Conservation (phyloP, 495 filamentous ascomycete species). For the Penicillium bovifimosum region DNA sequence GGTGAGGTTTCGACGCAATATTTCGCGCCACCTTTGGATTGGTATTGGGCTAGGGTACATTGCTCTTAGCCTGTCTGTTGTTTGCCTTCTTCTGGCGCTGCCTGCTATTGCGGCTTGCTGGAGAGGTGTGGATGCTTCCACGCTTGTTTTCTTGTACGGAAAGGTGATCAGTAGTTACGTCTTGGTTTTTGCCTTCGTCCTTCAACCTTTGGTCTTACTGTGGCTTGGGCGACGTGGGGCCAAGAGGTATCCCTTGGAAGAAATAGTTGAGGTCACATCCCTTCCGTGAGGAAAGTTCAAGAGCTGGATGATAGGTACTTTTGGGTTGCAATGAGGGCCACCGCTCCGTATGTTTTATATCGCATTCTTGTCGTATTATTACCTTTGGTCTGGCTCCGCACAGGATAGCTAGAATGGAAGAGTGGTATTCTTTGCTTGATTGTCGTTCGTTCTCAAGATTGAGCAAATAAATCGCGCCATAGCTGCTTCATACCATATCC, state of each 20-base stretch:
- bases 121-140: neutral
- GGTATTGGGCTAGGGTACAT: neutral
- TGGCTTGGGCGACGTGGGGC: neutral
- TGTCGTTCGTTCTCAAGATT: slow-evolving; percentile 9
- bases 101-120: neutral
- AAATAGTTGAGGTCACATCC: neutral
- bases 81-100: neutral
- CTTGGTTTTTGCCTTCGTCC: neutral
- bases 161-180: too few relatives aligned
- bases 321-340: too few relatives aligned
- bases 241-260: too few relatives aligned
- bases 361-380: neutral
- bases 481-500: slow-evolving; percentile 81
- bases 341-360: neutral
- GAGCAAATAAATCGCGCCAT: slow-evolving; percentile 74
- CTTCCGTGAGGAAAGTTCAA: neutral
- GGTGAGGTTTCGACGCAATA: too few relatives aligned
- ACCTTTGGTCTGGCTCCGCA: neutral
- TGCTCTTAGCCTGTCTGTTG: neutral
- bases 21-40: neutral
- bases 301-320: neutral
- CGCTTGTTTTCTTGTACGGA: neutral
- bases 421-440: neutral
- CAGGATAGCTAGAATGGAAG: neutral
- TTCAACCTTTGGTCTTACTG: neutral